A percentile compares a stretch with the other conserved stretches of the same genome.
Conservation (phyloP, 352 stramenopile genomes). For the Globisporangium heterothallicum region DNA sequence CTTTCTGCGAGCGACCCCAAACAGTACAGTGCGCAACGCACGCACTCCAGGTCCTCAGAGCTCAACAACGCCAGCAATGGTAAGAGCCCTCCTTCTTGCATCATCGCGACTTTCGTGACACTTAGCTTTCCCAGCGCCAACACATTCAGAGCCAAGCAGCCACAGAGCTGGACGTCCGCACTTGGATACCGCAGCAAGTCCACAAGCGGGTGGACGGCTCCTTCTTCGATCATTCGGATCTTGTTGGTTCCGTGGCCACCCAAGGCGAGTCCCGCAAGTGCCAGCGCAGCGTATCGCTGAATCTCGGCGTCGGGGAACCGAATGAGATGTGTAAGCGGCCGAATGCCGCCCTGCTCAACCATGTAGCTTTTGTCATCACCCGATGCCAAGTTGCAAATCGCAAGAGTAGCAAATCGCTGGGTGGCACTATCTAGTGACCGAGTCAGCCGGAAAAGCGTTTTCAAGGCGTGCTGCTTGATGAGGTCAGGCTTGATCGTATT, state of each 20-base stretch:
- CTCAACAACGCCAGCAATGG: constrained; percentile 86
- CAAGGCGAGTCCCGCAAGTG: constrained; percentile 89
- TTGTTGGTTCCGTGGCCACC: constrained; percentile 93
- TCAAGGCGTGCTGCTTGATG: constrained; percentile 73
- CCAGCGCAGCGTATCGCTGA: constrained; percentile 91
- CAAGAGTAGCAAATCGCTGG: constrained; percentile 93
- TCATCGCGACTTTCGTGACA: constrained; percentile 86
- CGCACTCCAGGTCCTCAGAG: constrained; percentile 86
- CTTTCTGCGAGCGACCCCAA: constrained; percentile 91
- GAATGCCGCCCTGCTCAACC: constrained; percentile 88
- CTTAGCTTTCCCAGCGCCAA: constrained; percentile 83
- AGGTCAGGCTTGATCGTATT: constrained; percentile 81
- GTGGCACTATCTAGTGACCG: constrained; percentile 90
- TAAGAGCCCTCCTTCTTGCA: constrained; percentile 87
- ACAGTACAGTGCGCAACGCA: constrained; percentile 88
- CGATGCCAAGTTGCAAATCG: constrained; percentile 90
- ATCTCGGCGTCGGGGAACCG: constrained; percentile 95
- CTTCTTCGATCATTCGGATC: constrained; percentile 89
- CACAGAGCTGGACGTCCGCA: constrained; percentile 89
- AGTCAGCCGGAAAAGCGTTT: constrained; percentile 91
- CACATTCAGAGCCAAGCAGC: constrained; percentile 89
- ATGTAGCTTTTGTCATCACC: constrained; percentile 86
- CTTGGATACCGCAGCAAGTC: constrained; percentile 94
- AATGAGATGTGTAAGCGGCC: constrained; percentile 92
- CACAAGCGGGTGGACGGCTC: constrained; percentile 88